Conservation (phyloP, 164 flowering plant species). For the Berberis thunbergii region DNA sequence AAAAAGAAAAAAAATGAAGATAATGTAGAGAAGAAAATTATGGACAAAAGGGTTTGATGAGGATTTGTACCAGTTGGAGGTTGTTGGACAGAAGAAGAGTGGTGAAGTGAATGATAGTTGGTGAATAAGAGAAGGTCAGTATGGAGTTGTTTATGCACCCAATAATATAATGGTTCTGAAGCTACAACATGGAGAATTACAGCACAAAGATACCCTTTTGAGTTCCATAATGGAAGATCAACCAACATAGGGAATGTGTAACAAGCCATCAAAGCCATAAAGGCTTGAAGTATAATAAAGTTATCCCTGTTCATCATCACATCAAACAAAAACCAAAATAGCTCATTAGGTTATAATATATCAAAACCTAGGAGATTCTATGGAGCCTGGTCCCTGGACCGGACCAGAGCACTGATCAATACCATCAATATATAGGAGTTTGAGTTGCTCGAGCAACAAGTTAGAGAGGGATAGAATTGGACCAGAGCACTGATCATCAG, state of each 20-base stretch:
- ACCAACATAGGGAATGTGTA: constrained; percentile 32
- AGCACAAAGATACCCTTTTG: constrained; percentile 36
- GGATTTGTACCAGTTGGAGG: constrained; percentile 49
- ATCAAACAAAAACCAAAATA: too few species aligned
- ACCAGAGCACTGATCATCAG: too few species aligned
- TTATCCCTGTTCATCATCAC: constrained; percentile 52
- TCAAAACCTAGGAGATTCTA: too few species aligned
- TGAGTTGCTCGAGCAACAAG: too few species aligned
- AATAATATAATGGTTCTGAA: constrained; percentile 76
- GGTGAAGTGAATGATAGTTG: constrained; percentile 71
- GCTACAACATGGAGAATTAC: constrained; percentile 50
- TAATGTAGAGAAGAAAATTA: not conserved
- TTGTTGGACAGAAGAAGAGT: constrained; percentile 53
- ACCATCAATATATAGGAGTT: too few species aligned
- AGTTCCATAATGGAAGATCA: constrained; percentile 50
- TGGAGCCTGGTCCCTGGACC: too few species aligned
- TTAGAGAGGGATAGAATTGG: too few species aligned
- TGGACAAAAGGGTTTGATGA: not conserved
- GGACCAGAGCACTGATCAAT: too few species aligned
- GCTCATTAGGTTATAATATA: too few species aligned
- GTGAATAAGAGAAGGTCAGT: constrained; percentile 24
- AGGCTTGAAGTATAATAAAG: constrained; percentile 63
- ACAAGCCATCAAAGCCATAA: constrained; percentile 34
- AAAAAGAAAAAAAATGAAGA: not conserved
- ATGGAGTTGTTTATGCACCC: constrained; percentile 50